phyloP scores from a whole-genome alignment of 805 yeast species.

The Wickerhamomyces pijperi region DNA sequence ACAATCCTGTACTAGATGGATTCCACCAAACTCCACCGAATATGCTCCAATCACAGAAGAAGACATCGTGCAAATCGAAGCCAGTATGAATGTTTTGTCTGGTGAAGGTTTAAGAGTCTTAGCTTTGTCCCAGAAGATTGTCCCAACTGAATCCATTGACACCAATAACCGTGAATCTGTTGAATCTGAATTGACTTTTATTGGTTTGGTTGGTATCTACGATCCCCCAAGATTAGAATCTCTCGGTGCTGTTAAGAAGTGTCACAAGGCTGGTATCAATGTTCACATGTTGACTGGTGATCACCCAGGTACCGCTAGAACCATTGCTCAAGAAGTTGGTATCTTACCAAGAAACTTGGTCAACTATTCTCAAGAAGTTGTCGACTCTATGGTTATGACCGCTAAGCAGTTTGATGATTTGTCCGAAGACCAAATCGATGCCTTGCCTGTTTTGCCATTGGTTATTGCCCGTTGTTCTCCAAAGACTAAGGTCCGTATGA shows the following conservation, averaged over 20 bases:
- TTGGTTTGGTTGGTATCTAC: slow-evolving; percentile 67
- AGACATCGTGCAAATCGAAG: slow-evolving; percentile 32
- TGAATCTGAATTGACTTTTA: slow-evolving; percentile 43
- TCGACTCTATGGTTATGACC: slow-evolving; percentile 61
- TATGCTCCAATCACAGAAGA: slow-evolving; percentile 29
- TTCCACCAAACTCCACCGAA: not conserved
- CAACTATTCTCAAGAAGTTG: slow-evolving; percentile 45
- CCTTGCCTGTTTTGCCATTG: slow-evolving; percentile 54
- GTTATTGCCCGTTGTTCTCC: slow-evolving; percentile 82
- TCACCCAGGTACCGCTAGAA: slow-evolving; percentile 67
- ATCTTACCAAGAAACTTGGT: slow-evolving; percentile 53
- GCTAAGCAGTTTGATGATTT: slow-evolving; percentile 61
- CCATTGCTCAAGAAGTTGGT: slow-evolving; percentile 76
- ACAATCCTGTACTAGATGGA: slow-evolving; percentile 43
- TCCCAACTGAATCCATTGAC: slow-evolving; percentile 19
- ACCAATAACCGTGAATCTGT: slow-evolving; percentile 30
- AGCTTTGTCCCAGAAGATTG: slow-evolving; percentile 47
- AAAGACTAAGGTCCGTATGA: slow-evolving; percentile 70
- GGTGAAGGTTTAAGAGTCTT: slow-evolving; percentile 61
- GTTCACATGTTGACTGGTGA: slow-evolving; percentile 81
- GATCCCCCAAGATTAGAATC: slow-evolving; percentile 74
- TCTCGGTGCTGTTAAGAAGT: slow-evolving; percentile 47
- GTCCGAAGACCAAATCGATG: slow-evolving; percentile 49
- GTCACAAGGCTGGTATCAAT: slow-evolving; percentile 67
- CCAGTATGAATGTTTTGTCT: slow-evolving; percentile 48